Evolutionary conservation across 1,139 yeast species (phyloP).

Genomic region (Candida smagusa): DNA sequence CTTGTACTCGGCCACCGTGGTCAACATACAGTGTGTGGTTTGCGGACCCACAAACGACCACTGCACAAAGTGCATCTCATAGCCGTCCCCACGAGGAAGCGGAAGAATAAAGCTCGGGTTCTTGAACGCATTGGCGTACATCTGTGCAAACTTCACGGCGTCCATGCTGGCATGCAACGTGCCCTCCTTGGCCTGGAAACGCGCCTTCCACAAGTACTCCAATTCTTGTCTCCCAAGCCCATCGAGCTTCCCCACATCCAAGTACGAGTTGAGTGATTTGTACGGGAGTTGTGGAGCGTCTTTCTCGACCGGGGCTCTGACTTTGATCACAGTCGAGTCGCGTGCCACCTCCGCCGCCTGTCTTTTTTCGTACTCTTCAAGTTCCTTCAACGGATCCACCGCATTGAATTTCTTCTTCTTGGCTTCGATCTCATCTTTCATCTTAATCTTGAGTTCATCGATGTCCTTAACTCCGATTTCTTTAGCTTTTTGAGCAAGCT

Average conservation of each 20-base stretch:
- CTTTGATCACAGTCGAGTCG: slow-evolving; percentile 23
- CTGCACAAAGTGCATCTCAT: slow-evolving; percentile 89
- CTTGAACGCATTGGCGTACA: slow-evolving; percentile 65
- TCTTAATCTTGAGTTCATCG: slow-evolving; percentile 59
- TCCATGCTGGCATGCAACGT: slow-evolving; percentile 65
- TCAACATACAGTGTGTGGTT: slow-evolving; percentile 86
- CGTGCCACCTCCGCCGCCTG: slow-evolving; percentile 30
- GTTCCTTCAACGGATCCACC: slow-evolving; percentile 67
- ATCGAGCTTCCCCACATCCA: slow-evolving; percentile 64
- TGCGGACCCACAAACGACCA: slow-evolving; percentile 88
- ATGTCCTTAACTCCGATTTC: slow-evolving; percentile 41
- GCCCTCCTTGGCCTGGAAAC: slow-evolving; percentile 63
- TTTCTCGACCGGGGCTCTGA: slow-evolving; percentile 48
- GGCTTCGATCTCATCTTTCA: slow-evolving; percentile 58
- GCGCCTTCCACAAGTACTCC: slow-evolving; percentile 85
- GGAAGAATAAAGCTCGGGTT: slow-evolving; percentile 78
- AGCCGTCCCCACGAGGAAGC: slow-evolving; percentile 56
- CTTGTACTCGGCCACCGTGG: slow-evolving; percentile 90
- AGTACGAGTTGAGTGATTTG: slow-evolving; percentile 67
- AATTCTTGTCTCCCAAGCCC: slow-evolving; percentile 62
- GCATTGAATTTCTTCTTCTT: slow-evolving; percentile 55
- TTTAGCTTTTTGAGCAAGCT: slow-evolving; percentile 36
- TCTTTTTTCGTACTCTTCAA: slow-evolving; percentile 52
- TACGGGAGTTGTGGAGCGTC: slow-evolving; percentile 50
- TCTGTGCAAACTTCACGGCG: slow-evolving; percentile 51